phyloP scores from a whole-genome alignment of 1,284 basidiomycete genomes.

The Cryptococcus sp. region DNA sequence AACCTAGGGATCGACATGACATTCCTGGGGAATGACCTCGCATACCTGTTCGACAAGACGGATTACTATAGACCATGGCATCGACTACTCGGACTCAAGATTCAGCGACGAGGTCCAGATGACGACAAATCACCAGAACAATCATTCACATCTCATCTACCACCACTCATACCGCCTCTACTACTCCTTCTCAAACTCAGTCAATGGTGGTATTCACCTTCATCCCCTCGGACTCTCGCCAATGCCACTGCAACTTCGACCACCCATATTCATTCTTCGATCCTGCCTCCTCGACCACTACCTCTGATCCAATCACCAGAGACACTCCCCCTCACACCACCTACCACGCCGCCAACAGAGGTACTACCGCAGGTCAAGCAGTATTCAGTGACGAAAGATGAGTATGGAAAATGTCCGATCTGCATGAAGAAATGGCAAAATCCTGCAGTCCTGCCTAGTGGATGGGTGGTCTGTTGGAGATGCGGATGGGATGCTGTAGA shows the following conservation, averaged over 20 bases:
- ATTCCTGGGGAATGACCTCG: constrained; percentile 77
- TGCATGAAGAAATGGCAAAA: constrained; percentile 75
- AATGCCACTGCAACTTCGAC: constrained; percentile 59
- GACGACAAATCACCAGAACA: constrained; percentile 9
- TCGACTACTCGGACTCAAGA: constrained; percentile 71
- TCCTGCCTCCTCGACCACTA: constrained; percentile 70
- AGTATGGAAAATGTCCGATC: constrained; percentile 78
- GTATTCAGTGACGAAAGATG: constrained; percentile 41
- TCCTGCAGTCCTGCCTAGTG: constrained; percentile 82
- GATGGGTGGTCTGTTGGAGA: constrained; percentile 94
- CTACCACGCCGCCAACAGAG: constrained; percentile 11
- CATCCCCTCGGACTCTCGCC: constrained; percentile 69
- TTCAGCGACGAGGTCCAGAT: constrained; percentile 24
- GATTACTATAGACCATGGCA: constrained; percentile 91
- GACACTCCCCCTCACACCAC: constrained; percentile 24
- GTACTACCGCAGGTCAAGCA: not conserved
- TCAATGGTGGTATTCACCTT: constrained; percentile 99
- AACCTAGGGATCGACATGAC: constrained; percentile 74
- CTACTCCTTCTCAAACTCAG: constrained; percentile 97
- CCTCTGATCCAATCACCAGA: constrained; percentile 35
- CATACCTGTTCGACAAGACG: constrained; percentile 84
- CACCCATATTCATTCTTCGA: constrained; percentile 53
- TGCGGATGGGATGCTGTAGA: constrained; percentile 83
- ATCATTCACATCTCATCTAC: constrained; percentile 18
- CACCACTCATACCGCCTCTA: constrained; percentile 66